Conservation (phyloP, 495 filamentous ascomycete species). For the Elasticomyces elasticus region DNA sequence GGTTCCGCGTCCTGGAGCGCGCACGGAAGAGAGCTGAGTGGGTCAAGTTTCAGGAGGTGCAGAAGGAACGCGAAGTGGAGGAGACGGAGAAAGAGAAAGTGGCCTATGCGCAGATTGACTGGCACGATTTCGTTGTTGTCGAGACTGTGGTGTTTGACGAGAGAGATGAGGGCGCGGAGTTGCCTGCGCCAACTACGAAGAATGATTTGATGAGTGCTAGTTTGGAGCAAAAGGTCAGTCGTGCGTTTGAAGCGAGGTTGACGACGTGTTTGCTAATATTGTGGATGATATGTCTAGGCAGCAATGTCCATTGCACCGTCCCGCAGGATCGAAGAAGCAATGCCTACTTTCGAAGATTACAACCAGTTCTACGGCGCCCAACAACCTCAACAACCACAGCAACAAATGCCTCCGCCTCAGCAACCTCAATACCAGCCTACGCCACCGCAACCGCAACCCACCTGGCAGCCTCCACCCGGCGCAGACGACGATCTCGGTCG, state of each 20-base stretch:
- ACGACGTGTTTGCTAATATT: background rate
- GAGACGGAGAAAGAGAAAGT: slow-evolving; percentile 74
- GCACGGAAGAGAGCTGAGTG: slow-evolving; percentile 81
- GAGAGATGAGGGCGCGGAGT: slow-evolving; percentile 70
- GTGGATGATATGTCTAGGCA: slow-evolving; percentile 37
- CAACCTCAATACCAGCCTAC: slow-evolving; percentile 5
- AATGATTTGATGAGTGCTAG: slow-evolving; percentile 87
- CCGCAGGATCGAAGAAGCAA: slow-evolving; percentile 88
- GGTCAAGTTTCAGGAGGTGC: slow-evolving; percentile 69
- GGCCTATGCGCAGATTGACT: slow-evolving; percentile 86
- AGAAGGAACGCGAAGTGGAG: slow-evolving; percentile 84
- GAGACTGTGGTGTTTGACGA: slow-evolving; percentile 94
- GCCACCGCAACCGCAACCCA: slow-evolving; percentile 9
- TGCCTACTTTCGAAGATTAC: slow-evolving; percentile 61
- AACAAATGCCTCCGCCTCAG: background rate
- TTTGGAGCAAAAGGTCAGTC: slow-evolving; percentile 64
- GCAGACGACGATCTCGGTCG: slow-evolving; percentile 59
- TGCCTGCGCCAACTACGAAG: slow-evolving; percentile 80
- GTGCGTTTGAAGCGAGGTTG: background rate
- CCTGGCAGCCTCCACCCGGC: slow-evolving; percentile 26
- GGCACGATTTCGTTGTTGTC: slow-evolving; percentile 94
- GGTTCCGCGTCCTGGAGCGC: slow-evolving; percentile 60
- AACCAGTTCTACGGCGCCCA: slow-evolving; percentile 6
- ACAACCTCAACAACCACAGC: slow-evolving; percentile 10
- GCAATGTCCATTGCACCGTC: slow-evolving; percentile 67